Evolutionary conservation across 495 filamentous ascomycete species (phyloP), one percentile per base, ranked within the genome.

Genomic region (Hypoxylon crocopeplum): DNA sequence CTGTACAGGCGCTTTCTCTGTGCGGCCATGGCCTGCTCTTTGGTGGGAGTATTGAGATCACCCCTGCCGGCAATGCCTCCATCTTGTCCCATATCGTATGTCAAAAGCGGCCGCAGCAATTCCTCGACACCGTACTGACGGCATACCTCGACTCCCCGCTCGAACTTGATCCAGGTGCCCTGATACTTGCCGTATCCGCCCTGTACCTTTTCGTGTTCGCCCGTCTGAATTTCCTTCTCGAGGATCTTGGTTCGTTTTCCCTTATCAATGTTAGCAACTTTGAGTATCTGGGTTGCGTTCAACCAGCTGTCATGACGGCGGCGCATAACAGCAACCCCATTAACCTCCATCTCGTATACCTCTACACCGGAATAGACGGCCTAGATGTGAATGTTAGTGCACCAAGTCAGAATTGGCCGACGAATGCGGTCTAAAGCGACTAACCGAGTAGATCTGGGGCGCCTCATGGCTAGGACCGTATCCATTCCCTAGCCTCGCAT

Each of bases 181-280:
- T 98, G 94, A 66, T 98, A 98, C 79, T 97, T 97, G 42, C 94
- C 94, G 68, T 98, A 98, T 6, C 94, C 95, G 8, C 94, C 94
- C 68, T 98, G 94, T 6, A 98, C 93, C 77, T 98, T 98, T 69
- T 98, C 94, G 71, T 98, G 93, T 64, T 94, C 90, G 50, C 94
- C 94, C 0, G 87, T 92, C 41, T 95, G 84, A 50, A 98, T 97
- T 73, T 98, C 94, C 72, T 97, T 97, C 70, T 98, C 94, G 34
- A 98, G 78, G 6, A 97, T 93, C 74, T 98, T 98, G 39, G 94
- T 98, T 44, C 94, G 85, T 68, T 95, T 93, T 33, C 93, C 94
- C 74, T 98, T 98, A 59, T 95, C 93, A 36, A 98, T 91, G 21
- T 91, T 91, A 11, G 94, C 94, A 22, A 98, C 92, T 72, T 98